Percentiles rank a stretch among this genome's conserved stretches.
phyloP scores from a whole-genome alignment of 129 eudicot genomes.

The Sambucus nigra region DNA sequence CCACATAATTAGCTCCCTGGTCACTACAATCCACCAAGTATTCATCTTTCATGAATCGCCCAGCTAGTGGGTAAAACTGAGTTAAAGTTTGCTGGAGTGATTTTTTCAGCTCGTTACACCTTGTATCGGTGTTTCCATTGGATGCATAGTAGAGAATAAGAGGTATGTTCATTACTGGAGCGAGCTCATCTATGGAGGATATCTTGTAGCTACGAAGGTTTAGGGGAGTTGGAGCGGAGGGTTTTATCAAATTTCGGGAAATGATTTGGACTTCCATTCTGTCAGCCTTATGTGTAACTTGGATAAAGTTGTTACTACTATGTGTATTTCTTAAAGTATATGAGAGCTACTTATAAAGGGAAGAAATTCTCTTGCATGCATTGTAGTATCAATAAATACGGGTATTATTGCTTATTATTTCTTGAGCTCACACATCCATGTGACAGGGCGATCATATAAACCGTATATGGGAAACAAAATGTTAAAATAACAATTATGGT shows the following conservation, averaged over 20 bases:
- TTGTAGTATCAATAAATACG: too few relatives aligned
- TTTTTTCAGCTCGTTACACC: neutral
- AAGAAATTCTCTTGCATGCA: too few relatives aligned
- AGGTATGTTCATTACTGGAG: neutral
- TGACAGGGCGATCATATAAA: too few relatives aligned
- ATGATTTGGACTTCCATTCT: conserved; percentile 16
- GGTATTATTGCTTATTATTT: too few relatives aligned
- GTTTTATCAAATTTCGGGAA: conserved; percentile 9
- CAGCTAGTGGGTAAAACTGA: conserved; percentile 14
- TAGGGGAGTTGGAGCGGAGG: conserved; percentile 16
- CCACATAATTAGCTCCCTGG: conserved; percentile 10
- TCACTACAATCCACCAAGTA: conserved; percentile 16
- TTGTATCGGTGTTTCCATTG: neutral
- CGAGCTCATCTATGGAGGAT: conserved; percentile 15
- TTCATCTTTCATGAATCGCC: conserved; percentile 11
- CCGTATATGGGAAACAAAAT: too few relatives aligned
- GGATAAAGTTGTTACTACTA: too few relatives aligned
- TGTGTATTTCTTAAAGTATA: too few relatives aligned
- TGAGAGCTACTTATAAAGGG: too few relatives aligned
- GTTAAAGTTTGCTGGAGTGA: conserved; percentile 10
- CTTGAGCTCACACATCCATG: too few relatives aligned
- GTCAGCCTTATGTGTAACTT: neutral
- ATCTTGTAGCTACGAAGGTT: conserved; percentile 5
- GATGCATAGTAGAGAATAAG: conserved; percentile 8
- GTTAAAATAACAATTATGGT: too few relatives aligned